phyloP scores from a whole-genome alignment of 306 rosid genomes.

The Comarum palustre region DNA sequence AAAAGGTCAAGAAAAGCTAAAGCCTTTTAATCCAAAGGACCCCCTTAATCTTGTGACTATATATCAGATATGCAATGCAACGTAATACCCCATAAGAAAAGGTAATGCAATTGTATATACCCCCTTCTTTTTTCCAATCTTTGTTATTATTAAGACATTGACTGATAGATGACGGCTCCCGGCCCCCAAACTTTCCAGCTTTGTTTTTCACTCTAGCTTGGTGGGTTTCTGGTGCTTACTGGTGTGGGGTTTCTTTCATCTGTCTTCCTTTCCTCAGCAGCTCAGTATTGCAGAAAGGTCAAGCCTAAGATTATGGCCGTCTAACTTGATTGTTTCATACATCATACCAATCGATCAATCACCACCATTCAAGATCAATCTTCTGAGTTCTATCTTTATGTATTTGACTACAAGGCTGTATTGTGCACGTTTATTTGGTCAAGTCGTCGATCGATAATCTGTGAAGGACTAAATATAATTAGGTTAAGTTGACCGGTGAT shows the following conservation, averaged over 20 bases:
- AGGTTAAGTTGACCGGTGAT: not conserved
- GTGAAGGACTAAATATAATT: too few species aligned
- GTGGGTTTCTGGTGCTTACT: constrained; percentile 8
- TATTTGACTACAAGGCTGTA: not conserved
- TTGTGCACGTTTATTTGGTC: not conserved
- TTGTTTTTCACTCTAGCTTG: not conserved
- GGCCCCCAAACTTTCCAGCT: constrained; percentile 24
- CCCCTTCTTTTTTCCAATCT: constrained; percentile 5
- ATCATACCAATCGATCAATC: not conserved
- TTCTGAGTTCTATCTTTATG: not conserved
- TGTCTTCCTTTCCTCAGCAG: constrained; percentile 5
- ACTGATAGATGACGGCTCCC: not conserved
- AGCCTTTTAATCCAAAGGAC: constrained; percentile 8
- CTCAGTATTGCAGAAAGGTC: constrained; percentile 18
- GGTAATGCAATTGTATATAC: not conserved
- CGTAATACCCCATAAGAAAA: constrained; percentile 2
- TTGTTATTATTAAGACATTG: constrained; percentile 7
- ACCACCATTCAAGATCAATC: not conserved
- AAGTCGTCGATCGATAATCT: not conserved
- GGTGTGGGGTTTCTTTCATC: constrained; percentile 26
- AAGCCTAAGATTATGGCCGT: constrained; percentile 31
- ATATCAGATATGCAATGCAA: constrained; percentile 7
- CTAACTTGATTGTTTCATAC: constrained; percentile 5
- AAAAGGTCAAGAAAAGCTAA: constrained; percentile 13
- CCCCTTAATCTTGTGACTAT: not conserved